Evolutionary conservation across 2,329 filamentous ascomycete species (phyloP).

Genomic region (Juglanconis juglandina): DNA sequence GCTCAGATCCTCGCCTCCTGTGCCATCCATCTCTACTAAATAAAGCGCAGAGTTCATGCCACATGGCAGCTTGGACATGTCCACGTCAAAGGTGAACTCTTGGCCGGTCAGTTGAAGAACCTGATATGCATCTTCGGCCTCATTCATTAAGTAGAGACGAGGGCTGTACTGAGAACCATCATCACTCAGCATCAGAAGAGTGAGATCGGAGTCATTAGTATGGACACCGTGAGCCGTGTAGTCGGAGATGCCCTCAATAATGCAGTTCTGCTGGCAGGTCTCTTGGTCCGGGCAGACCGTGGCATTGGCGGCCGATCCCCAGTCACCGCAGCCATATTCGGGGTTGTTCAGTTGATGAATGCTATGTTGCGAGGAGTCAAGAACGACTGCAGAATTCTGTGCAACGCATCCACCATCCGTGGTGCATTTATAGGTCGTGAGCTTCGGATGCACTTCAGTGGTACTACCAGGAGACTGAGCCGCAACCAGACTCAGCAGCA

Average conservation of each 20-base stretch:
- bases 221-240: constrained; percentile 37
- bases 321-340: constrained; percentile 30
- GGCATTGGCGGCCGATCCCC: constrained; percentile 34
- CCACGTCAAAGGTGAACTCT: constrained; percentile 65
- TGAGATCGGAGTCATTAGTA: constrained; percentile 29
- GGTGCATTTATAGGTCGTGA: constrained; percentile 52
- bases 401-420: constrained; percentile 44
- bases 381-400: constrained; percentile 45
- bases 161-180: constrained; percentile 30
- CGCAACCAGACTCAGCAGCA: neutral
- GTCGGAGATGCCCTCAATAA: constrained; percentile 48
- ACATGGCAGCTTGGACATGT: constrained; percentile 61
- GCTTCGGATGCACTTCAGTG: constrained; percentile 47
- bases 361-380: constrained; percentile 44
- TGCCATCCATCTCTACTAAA: constrained; percentile 50
- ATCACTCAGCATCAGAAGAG: constrained; percentile 27
- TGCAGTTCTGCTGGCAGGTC: constrained; percentile 52
- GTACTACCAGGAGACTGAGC: constrained; percentile 20
- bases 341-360: constrained; percentile 40
- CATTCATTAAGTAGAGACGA: constrained; percentile 57
- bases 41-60: constrained; percentile 67
- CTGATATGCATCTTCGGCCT: constrained; percentile 54
- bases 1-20: constrained; percentile 54
- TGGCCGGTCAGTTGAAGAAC: constrained; percentile 57
- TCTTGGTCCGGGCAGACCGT: constrained; percentile 47